Evolutionary conservation across 805 yeast genomes (phyloP), one percentile per base, ranked within the genome.

Genomic region (Komagataella phaffii): DNA sequence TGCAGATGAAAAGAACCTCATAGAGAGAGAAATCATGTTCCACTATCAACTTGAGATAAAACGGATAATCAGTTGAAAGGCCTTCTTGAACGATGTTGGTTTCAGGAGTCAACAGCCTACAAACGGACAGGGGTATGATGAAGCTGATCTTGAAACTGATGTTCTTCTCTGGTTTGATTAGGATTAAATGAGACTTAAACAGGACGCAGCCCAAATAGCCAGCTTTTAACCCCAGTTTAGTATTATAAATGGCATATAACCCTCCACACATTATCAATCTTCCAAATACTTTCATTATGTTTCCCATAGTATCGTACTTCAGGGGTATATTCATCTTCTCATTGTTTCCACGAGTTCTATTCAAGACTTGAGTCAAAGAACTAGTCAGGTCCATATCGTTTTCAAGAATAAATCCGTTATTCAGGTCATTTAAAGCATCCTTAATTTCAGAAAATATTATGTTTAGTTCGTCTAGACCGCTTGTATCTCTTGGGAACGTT

Each of bases 171-270:
- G 64, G 53, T 21, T 64, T 53, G 10, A 70, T 63, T 43, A 76
- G 53, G 1, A 80, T 55, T 24, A 80, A 58, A 59, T 78, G 81
- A 3, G 79, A 69, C 53, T 79, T 76, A 64, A 76, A 79, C 18
- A 78, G 57, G 46, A 78, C 52, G 46, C 60, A 69, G 51, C 65
- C 79, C 61, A 63, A 58, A 53, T 52, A 60, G 18, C 56, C 51
- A 46, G 53, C 50, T n/a, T 49, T 51, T n/a, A 56, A 47, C 4
- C 19, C 24, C 6, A 53, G 58, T 1, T 57, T 53, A 6, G 44
- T 49, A 17, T 64, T 65, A 76, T 79, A 79, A 1, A 70, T 61
- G 2, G 65, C 58, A 14, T 60, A 59, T 21, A 73, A 61, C 0
- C 76, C 66, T 2, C 83, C 83, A 17, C 70, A 59, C 24, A 77